These are phyloP conservation scores for Apiospora rasikravindrae DNA, from an alignment of 2,329 filamentous ascomycete genomes.

Conservation along the genomic window DNA sequence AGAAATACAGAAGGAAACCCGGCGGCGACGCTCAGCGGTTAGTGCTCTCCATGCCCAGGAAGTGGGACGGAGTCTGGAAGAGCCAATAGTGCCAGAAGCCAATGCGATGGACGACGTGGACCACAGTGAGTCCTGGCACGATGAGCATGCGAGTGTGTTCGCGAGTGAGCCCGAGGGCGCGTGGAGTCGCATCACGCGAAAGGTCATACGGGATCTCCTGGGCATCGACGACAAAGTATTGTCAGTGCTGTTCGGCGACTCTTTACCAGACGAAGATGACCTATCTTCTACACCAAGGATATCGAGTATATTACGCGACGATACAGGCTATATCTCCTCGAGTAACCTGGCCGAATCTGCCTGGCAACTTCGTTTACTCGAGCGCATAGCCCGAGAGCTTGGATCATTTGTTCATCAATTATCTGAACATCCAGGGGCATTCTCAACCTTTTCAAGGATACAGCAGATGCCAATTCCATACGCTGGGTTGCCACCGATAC, in stretches of 20 bases:
- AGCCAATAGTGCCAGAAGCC: slow-evolving; percentile 25
- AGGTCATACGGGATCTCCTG: slow-evolving; percentile 86
- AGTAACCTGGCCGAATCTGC: slow-evolving; percentile 47
- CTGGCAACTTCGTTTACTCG: slow-evolving; percentile 81
- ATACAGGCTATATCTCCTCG: slow-evolving; percentile 34
- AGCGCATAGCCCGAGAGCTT: slow-evolving; percentile 85
- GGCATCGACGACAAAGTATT: slow-evolving; percentile 88
- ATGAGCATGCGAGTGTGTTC: slow-evolving; percentile 50
- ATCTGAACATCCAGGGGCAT: slow-evolving; percentile 86
- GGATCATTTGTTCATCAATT: slow-evolving; percentile 83
- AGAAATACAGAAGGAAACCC: slow-evolving; percentile 87
- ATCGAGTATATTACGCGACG: slow-evolving; percentile 39
- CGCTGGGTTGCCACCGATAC: slow-evolving; percentile 73
- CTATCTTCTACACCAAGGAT: slow-evolving; percentile 54
- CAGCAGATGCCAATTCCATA: slow-evolving; percentile 73
- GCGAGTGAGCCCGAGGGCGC: slow-evolving; percentile 66
- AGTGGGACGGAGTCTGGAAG: slow-evolving; percentile 22
- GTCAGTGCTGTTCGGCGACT: slow-evolving; percentile 85
- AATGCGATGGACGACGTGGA: slow-evolving; percentile 45
- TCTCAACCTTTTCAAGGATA: slow-evolving; percentile 76
- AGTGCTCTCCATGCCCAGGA: not conserved
- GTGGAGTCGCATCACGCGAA: slow-evolving; percentile 81
- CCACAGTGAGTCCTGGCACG: slow-evolving; percentile 54
- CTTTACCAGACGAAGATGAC: slow-evolving; percentile 61
- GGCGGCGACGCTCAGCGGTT: slow-evolving; percentile 55